These are phyloP conservation scores for Hemileccinum rubropunctum DNA, from an alignment of 768 basidiomycete species.

Conservation along the genomic window DNA sequence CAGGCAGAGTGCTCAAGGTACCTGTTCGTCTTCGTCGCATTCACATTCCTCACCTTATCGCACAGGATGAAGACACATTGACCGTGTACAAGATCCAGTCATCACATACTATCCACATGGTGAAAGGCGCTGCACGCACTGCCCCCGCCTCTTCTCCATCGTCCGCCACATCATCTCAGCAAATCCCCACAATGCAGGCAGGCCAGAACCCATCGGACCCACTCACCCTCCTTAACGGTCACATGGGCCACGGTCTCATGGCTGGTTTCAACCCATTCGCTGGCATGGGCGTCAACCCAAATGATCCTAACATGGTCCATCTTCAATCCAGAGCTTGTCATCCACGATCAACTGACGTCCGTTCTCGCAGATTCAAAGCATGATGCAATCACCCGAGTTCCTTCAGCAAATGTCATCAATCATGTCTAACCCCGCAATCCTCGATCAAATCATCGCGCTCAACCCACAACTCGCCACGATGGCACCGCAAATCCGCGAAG, in stretches of 20 bases:
- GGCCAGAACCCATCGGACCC: conserved; percentile 90
- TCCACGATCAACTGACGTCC: neutral
- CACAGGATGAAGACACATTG: conserved; percentile 77
- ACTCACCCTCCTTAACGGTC: conserved; percentile 77
- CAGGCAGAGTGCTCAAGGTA: conserved; percentile 76
- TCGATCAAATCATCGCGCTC: conserved; percentile 81
- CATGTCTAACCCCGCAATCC: conserved; percentile 84
- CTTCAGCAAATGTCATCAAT: conserved; percentile 83
- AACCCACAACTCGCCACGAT: conserved; percentile 76
- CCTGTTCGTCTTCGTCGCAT: neutral
- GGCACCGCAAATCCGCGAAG: conserved; percentile 76
- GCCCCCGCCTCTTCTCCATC: conserved; percentile 35
- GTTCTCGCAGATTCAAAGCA: conserved; percentile 60
- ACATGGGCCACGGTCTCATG: conserved; percentile 74
- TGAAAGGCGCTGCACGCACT: conserved; percentile 71
- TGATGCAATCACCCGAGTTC: conserved; percentile 86
- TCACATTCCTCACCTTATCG: conserved; percentile 3
- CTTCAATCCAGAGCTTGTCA: neutral
- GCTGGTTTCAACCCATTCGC: conserved; percentile 91
- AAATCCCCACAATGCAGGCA: conserved; percentile 80
- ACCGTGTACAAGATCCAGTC: conserved; percentile 89
- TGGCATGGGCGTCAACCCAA: conserved; percentile 85
- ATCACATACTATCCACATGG: conserved; percentile 89
- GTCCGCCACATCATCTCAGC: conserved; percentile 38
- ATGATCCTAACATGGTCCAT: conserved; percentile 91